Conservation (phyloP, 768 basidiomycete genomes). For the Cantharellus cinnabarinus region DNA sequence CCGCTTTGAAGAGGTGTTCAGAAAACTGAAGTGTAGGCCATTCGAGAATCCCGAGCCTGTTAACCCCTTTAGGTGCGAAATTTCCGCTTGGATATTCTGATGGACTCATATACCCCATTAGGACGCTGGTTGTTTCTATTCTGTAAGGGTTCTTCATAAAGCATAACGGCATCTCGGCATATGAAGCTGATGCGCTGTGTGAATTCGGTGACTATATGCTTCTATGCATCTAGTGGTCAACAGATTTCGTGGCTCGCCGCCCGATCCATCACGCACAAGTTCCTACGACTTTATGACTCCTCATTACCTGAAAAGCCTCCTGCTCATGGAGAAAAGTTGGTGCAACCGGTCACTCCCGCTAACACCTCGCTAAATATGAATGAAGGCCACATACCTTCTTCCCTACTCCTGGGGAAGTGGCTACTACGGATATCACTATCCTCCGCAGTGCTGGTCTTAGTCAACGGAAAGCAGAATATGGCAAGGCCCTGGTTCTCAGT, state of each 20-base stretch:
- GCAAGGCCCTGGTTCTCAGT: slow-evolving; percentile 20
- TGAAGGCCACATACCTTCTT: slow-evolving; percentile 25
- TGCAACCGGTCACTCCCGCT: background rate
- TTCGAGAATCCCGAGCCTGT: slow-evolving; percentile 52
- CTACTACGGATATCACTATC: slow-evolving; percentile 32
- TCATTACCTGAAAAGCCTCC: slow-evolving; percentile 42
- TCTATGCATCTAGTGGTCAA: slow-evolving; percentile 31
- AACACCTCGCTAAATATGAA: no score
- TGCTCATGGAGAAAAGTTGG: slow-evolving; percentile 6
- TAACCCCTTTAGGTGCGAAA: slow-evolving; percentile 58
- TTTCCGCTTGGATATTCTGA: background rate
- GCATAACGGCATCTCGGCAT: background rate
- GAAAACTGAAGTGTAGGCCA: slow-evolving; percentile 46
- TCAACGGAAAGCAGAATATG: slow-evolving; percentile 75
- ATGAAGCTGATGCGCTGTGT: background rate
- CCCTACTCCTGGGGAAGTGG: slow-evolving; percentile 52
- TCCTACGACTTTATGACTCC: slow-evolving; percentile 55
- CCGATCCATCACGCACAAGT: slow-evolving; percentile 59
- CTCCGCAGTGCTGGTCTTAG: slow-evolving; percentile 62
- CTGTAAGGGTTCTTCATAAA: slow-evolving; percentile 25
- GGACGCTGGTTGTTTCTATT: slow-evolving; percentile 52
- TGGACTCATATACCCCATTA: slow-evolving; percentile 13
- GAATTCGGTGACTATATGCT: background rate
- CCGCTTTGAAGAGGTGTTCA: slow-evolving; percentile 53
- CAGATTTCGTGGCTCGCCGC: slow-evolving; percentile 82